Evolutionary conservation across 2,329 filamentous ascomycete species (phyloP).

Genomic region (Epichloe sibirici): DNA sequence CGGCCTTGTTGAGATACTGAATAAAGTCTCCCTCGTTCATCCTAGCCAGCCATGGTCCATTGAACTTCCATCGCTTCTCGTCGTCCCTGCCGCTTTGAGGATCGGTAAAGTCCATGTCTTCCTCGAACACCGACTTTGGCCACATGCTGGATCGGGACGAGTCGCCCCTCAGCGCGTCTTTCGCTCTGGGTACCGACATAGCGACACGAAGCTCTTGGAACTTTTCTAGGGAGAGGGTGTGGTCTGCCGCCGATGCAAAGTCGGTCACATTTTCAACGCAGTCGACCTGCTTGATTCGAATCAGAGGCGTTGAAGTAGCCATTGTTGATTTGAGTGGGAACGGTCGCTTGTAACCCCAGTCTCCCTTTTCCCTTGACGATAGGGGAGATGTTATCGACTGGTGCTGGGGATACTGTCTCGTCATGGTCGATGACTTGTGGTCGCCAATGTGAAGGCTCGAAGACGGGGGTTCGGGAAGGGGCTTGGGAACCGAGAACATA

Average conservation of each 20-base stretch:
- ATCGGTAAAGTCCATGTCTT: conserved; percentile 41
- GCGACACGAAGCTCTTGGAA: conserved; percentile 73
- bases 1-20: conserved; percentile 39
- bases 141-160: conserved; percentile 12
- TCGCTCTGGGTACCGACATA: conserved; percentile 40
- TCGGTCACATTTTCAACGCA: conserved; percentile 82
- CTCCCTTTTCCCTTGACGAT: conserved; percentile 61
- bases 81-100: conserved; percentile 22
- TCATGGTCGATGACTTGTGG: conserved; percentile 34
- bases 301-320: conserved; percentile 57
- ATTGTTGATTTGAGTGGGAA: conserved; percentile 66
- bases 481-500: conserved; percentile 74
- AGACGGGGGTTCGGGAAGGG: conserved; percentile 52
- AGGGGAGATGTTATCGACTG: conserved; percentile 70
- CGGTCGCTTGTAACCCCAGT: conserved; percentile 86
- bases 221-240: conserved; percentile 69
- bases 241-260: conserved; percentile 71
- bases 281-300: conserved; percentile 70
- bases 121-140: conserved; percentile 46
- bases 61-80: conserved; percentile 52
- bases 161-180: conserved; percentile 8
- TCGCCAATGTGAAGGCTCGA: conserved; percentile 24
- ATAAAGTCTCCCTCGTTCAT: conserved; percentile 49
- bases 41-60: conserved; percentile 53
- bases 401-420: conserved; percentile 65